These are phyloP conservation scores for Xylaria intraflava DNA, from an alignment of 495 filamentous ascomycete genomes.

Conservation along the genomic window DNA sequence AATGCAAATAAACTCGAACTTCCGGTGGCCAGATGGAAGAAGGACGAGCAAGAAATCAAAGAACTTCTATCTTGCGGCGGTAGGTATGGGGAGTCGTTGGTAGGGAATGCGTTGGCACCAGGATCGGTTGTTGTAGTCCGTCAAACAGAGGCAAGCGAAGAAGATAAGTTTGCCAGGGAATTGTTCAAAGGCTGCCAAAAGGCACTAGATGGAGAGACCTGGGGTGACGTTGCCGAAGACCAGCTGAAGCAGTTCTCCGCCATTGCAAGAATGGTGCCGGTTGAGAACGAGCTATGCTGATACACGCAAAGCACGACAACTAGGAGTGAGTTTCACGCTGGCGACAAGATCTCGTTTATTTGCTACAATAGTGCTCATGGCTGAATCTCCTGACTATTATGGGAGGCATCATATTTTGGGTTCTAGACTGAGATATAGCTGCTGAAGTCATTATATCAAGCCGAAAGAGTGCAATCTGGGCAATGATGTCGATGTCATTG, in stretches of 20 bases:
- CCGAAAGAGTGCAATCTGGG: too few species aligned
- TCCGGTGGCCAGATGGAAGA: constrained; percentile 28
- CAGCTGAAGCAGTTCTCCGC: constrained; percentile 30
- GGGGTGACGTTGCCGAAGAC: constrained; percentile 29
- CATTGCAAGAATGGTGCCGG: constrained; percentile 25
- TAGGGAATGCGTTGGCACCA: constrained; percentile 27
- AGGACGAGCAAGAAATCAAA: constrained; percentile 29
- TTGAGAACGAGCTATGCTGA: background rate
- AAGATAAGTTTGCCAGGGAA: constrained; percentile 20
- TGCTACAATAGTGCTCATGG: background rate
- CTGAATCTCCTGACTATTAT: background rate
- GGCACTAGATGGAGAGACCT: constrained; percentile 20
- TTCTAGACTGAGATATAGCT: too few species aligned
- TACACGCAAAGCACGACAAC: background rate
- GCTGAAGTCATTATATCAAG: too few species aligned
- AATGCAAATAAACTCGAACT: constrained; percentile 14
- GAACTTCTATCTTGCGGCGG: constrained; percentile 28
- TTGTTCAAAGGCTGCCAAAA: constrained; percentile 31
- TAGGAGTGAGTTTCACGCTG: background rate
- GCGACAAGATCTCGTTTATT: background rate
- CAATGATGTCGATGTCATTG: too few species aligned
- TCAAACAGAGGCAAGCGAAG: constrained; percentile 19
- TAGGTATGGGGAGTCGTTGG: constrained; percentile 29
- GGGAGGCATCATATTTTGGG: too few species aligned
- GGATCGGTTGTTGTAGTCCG: constrained; percentile 8